These are phyloP conservation scores for Talaromyces adpressus DNA, from an alignment of 495 filamentous ascomycete species.

Conservation along the genomic window DNA sequence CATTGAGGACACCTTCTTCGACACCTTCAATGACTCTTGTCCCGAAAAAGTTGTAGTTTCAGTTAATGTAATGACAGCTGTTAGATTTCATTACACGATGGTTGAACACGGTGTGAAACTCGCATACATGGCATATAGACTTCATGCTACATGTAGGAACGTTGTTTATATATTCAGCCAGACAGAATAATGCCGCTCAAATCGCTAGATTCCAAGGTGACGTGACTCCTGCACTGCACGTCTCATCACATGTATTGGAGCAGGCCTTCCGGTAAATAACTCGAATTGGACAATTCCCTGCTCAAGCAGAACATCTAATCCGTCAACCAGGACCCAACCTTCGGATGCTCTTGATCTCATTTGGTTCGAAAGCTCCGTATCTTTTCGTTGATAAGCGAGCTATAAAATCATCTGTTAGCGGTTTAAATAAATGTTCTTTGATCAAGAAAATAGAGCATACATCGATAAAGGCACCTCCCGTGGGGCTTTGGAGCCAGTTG, in stretches of 20 bases:
- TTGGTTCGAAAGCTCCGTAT: not conserved
- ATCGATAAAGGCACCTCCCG: too few species aligned
- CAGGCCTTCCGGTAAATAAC: slow-evolving; percentile 58
- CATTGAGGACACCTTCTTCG: not conserved
- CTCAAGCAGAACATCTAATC: slow-evolving; percentile 61
- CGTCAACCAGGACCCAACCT: slow-evolving; percentile 60
- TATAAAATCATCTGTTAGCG: not conserved
- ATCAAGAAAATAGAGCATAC: too few species aligned
- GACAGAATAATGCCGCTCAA: not conserved
- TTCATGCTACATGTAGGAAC: not conserved
- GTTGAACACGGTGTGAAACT: not conserved
- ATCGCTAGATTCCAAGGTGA: not conserved
- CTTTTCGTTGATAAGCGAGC: not conserved
- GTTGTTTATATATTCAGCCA: not conserved
- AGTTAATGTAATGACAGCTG: not conserved
- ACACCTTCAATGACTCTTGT: not conserved
- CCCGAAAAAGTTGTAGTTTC: not conserved
- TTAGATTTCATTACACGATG: not conserved
- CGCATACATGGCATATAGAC: not conserved
- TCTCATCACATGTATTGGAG: slow-evolving; percentile 57
- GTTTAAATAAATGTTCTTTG: too few species aligned
- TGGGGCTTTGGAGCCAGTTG: too few species aligned
- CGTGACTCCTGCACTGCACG: slow-evolving; percentile 7
- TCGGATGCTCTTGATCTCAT: not conserved
- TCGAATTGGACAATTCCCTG: slow-evolving; percentile 68